Base-by-base conservation (phyloP, 768 basidiomycete species). In the Lyophyllum atratum region DNA sequence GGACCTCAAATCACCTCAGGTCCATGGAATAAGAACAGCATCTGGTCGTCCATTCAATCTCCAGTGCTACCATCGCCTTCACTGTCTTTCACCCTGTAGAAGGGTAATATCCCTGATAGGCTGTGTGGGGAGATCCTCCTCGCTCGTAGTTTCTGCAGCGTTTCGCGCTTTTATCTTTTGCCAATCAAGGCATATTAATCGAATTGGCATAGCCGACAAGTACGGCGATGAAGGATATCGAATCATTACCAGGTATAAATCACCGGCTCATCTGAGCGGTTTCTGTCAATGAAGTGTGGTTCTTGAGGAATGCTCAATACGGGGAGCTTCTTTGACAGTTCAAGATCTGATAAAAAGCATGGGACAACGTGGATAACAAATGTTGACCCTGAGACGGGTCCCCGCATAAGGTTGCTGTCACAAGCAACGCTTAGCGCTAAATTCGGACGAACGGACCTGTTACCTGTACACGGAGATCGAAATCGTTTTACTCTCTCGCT, bases 251-350 rank as follows among this genome's bases (percentile, higher is more conserved):
- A 56, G 60, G 61, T 62, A 55, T 26, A 53, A 55, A 55, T 58
- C 50, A 58, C 53, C 52, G 49, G 49, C 54, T 68, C 67, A 70
- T 68, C 65, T 72, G 68, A 69, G 69, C 72, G 72, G 73, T 68
- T 72, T 75, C 73, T 75, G 75, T 76, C 74, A 74, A 66, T 15
- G 65, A 58, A 28, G 55, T 53, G 52, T 51, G 49, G 54, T 55
- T 56, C 45, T 49, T 57, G 59, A 57, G 55, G 56, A 52, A 12
- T 37, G n/a, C n/a, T 33, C 15, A 42, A 45, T 19, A n/a, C n/a
- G n/a, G n/a, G n/a, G n/a, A n/a, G n/a, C 48, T 55, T 55, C 54
- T 59, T 58, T 64, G 59, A 52, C 61, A 64, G 37, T 46, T 64
- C 37, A 59, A 45, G 48, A 68, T 60, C 53, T 59, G 62, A 60